phyloP scores from a whole-genome alignment of 352 stramenopile genomes.

The Paralagenidium karlingii region DNA sequence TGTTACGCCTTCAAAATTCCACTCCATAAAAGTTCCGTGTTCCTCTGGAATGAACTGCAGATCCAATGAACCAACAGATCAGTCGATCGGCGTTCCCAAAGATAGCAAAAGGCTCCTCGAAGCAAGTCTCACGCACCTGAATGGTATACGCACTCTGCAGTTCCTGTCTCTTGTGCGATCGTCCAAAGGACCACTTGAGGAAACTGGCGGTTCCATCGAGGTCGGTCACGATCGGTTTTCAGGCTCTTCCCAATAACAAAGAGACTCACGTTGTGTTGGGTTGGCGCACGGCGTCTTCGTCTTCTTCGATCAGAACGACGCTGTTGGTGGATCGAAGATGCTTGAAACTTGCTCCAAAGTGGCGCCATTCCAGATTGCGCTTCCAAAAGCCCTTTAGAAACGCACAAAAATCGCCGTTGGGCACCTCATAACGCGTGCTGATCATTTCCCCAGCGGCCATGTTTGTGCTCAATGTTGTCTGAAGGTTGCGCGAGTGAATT shows the following conservation, averaged over 20 bases:
- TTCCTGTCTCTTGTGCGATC: slow-evolving; percentile 54
- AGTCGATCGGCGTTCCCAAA: too few species aligned
- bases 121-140: slow-evolving; percentile 22
- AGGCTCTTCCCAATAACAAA: neutral
- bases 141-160: slow-evolving; percentile 67
- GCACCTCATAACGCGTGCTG: slow-evolving; percentile 43
- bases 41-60: slow-evolving; percentile 66
- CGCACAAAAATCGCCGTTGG: slow-evolving; percentile 44
- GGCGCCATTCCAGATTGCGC: slow-evolving; percentile 66
- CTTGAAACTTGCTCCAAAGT: slow-evolving; percentile 66
- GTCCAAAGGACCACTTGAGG: slow-evolving; percentile 69
- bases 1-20: slow-evolving; percentile 74
- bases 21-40: slow-evolving; percentile 75
- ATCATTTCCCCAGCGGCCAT: too few species aligned
- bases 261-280: slow-evolving; percentile 46
- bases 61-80: slow-evolving; percentile 3
- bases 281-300: slow-evolving; percentile 48
- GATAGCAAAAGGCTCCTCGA: too few species aligned
- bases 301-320: slow-evolving; percentile 69
- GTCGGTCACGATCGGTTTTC: too few species aligned
- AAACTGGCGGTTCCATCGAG: slow-evolving; percentile 23
- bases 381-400: slow-evolving; percentile 77
- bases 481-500: too few species aligned
- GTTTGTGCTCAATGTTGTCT: too few species aligned
- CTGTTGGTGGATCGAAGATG: slow-evolving; percentile 73